Evolutionary conservation across 768 basidiomycete species (phyloP).

Genomic region (Tricholoma furcatifolium): DNA sequence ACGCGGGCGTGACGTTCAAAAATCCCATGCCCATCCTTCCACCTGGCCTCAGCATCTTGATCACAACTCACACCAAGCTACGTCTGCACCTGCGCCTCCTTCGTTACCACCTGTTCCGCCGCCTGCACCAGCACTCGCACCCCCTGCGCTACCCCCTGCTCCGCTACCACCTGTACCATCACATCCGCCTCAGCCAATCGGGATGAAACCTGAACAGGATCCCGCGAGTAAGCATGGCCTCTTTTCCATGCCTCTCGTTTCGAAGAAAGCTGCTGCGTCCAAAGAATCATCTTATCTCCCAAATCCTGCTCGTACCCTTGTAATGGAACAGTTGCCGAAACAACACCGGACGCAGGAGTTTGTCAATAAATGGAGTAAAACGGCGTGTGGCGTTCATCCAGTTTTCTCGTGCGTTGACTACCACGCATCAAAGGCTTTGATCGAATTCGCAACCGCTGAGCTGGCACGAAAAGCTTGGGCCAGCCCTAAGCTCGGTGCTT

Average conservation of each 20-base stretch:
- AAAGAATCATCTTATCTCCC: slow-evolving; percentile 34
- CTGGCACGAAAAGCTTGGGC: slow-evolving; percentile 47
- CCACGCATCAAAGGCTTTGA: slow-evolving; percentile 41
- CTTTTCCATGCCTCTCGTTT: slow-evolving; percentile 30
- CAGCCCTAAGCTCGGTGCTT: slow-evolving; percentile 43
- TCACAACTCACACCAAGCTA: slow-evolving; percentile 6
- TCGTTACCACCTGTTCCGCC: slow-evolving; percentile 14
- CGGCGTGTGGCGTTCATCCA: slow-evolving; percentile 35
- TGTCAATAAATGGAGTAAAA: slow-evolving; percentile 41
- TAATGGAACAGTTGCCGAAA: slow-evolving; percentile 58
- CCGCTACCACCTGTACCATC: slow-evolving; percentile 14
- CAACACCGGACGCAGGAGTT: slow-evolving; percentile 40
- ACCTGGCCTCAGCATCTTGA: slow-evolving; percentile 8
- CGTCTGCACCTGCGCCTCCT: slow-evolving; percentile 5
- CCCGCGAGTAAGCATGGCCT: slow-evolving; percentile 46
- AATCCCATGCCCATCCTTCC: not conserved
- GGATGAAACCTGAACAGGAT: slow-evolving; percentile 46
- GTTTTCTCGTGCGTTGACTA: slow-evolving; percentile 41
- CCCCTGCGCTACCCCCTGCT: slow-evolving; percentile 12
- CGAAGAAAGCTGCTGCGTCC: slow-evolving; percentile 10
- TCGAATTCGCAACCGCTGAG: slow-evolving; percentile 48
- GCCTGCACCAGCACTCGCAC: slow-evolving; percentile 7
- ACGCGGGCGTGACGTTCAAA: not conserved
- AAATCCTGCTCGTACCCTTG: slow-evolving; percentile 48
- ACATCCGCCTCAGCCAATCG: slow-evolving; percentile 30